Evolutionary conservation across 805 yeast species (phyloP), one percentile per base, ranked within the genome.

Genomic region (Candida quercuum): DNA sequence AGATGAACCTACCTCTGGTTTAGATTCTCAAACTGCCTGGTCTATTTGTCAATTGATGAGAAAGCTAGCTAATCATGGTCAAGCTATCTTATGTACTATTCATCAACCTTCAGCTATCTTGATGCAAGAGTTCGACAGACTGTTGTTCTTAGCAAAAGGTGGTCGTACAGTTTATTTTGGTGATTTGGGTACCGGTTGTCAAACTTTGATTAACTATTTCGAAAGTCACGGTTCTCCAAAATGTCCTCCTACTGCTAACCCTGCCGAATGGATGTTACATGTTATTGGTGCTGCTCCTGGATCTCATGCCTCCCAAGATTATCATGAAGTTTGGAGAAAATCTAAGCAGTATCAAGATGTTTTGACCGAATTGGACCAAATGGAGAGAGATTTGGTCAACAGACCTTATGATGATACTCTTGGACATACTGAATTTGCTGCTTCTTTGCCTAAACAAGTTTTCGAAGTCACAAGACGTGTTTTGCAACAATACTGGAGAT

Each of bases 251-350:
- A 60, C 64, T 26, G 87, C 78, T 38, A 82, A 82, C 47, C 88
- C 89, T 18, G 88, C 88, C 24, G 89, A 81, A 59, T 82, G 81
- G 64, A 78, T 81, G 60, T 62, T 82, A 48, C 79, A 79, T 43
- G 76, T 76, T 40, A 79, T 84, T 57, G 91, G 91, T 42, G 89
- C 91, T 24, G 89, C 86, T 54, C 87, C 91, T 3, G 81, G 86
- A 21, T 81, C 86, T 3, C 52, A 63, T 37, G 74, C 71, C 14
- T 52, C 60, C 22, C 71, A 69, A 35, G 80, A 84, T 57, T 84
- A 85, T 80, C 65, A 67, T 56, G 74, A 78, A 10, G 65, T 73
- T 11, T 84, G 93, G 93, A 46, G 45, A 7, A 59, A 57, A 13
- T 76, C 71, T 37, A 72, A 60, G 23, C 78, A 76, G 56, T 74